A percentile compares a stretch with the other conserved stretches of the same genome.
These are phyloP conservation scores for Grosmannia clavigera DNA, from an alignment of 2,329 filamentous ascomycete genomes.

Conservation along the genomic window DNA sequence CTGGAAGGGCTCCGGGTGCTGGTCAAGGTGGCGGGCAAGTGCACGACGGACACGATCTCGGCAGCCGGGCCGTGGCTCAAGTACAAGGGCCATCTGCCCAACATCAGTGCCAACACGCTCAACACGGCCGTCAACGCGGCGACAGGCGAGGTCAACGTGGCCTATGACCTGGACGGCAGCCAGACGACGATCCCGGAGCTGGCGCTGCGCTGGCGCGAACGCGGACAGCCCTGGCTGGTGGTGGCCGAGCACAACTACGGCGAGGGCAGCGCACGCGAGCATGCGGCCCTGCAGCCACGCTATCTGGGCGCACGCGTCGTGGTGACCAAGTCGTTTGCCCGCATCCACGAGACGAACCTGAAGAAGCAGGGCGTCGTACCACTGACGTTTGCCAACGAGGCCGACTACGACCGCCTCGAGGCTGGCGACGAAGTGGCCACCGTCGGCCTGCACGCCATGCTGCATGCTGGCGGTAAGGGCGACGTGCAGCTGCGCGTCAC, in stretches of 20 bases:
- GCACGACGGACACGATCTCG: constrained; percentile 97
- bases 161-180: constrained; percentile 73
- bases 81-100: constrained; percentile 97
- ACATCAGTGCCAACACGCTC: constrained; percentile 94
- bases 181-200: constrained; percentile 75
- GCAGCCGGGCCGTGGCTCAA: constrained; percentile 96
- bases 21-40: constrained; percentile 94
- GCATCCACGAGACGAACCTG: constrained; percentile 87
- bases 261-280: constrained; percentile 75
- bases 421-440: constrained; percentile 78
- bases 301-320: constrained; percentile 74
- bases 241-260: constrained; percentile 97
- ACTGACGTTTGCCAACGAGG: constrained; percentile 77
- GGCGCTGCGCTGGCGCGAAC: constrained; percentile 67
- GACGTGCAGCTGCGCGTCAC: constrained; percentile 56
- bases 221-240: constrained; percentile 73
- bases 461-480: constrained; percentile 65
- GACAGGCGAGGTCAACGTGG: constrained; percentile 83
- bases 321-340: constrained; percentile 70
- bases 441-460: constrained; percentile 70
- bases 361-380: constrained; percentile 97
- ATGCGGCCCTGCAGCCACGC: constrained; percentile 74
- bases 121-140: constrained; percentile 89
- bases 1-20: constrained; percentile 71
- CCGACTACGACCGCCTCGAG: constrained; percentile 72